These are phyloP conservation scores for Ceratocystis cubensis DNA, from an alignment of 2,329 filamentous ascomycete species.

Conservation along the genomic window DNA sequence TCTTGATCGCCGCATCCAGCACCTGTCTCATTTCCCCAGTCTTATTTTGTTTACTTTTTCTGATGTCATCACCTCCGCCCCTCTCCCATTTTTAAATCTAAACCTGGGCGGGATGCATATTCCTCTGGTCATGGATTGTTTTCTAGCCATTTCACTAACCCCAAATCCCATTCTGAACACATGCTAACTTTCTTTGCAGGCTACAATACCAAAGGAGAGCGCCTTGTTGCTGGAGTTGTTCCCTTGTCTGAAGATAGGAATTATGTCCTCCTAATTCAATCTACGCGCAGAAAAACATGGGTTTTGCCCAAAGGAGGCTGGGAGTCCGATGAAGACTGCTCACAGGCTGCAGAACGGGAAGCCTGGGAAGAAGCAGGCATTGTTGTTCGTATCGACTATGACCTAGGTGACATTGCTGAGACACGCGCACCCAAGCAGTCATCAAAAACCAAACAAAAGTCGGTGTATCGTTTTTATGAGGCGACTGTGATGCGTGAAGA, in stretches of 20 bases:
- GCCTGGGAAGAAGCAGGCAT: conserved; percentile 98
- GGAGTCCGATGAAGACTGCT: conserved; percentile 85
- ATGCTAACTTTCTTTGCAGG: conserved; percentile 41
- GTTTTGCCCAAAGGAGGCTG: conserved; percentile 95
- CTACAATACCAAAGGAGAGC: conserved; percentile 83
- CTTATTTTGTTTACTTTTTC: not conserved
- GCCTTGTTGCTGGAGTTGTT: conserved; percentile 88
- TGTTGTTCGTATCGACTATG: conserved; percentile 67
- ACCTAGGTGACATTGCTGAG: conserved; percentile 78
- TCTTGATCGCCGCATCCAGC: not conserved
- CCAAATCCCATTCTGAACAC: not conserved
- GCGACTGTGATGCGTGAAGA: conserved; percentile 79
- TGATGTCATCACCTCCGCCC: conserved; percentile 18
- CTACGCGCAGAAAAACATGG: conserved; percentile 81
- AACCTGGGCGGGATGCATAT: not conserved
- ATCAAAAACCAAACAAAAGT: conserved; percentile 48
- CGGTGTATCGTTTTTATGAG: conserved; percentile 71
- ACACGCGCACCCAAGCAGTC: conserved; percentile 64
- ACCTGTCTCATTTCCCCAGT: not conserved
- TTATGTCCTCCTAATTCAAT: conserved; percentile 87
- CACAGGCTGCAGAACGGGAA: conserved; percentile 74
- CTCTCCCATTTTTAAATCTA: conserved; percentile 18
- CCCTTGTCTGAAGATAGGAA: conserved; percentile 76
- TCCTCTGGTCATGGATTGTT: conserved; percentile 1
- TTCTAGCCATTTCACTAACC: not conserved